Percentiles rank a stretch among this genome's conserved stretches.
Conservation (phyloP, 805 yeast genomes). For the Candida sithepensis region DNA sequence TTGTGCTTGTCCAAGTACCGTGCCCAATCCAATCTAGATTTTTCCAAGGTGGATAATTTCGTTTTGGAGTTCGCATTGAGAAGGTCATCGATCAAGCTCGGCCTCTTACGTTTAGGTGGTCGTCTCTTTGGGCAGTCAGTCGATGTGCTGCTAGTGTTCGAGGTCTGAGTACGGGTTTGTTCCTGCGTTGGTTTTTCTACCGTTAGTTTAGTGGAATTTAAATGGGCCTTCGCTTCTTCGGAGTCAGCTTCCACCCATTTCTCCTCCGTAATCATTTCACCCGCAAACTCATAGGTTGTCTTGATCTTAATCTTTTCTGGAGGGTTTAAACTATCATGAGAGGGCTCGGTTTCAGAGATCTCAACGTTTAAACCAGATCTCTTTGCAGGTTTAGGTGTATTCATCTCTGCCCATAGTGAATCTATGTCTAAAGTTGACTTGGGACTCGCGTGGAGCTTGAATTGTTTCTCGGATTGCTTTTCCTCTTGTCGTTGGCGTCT, state of each 20-base stretch:
- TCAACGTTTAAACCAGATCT: neutral
- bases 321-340: neutral
- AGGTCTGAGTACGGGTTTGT: neutral
- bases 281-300: constrained; percentile 85
- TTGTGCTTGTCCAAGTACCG: constrained; percentile 85
- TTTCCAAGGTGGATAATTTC: constrained; percentile 87
- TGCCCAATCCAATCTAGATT: constrained; percentile 93
- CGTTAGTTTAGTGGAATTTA: constrained; percentile 44
- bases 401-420: constrained; percentile 54
- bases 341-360: neutral
- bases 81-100: constrained; percentile 73
- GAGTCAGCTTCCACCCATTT: constrained; percentile 73
- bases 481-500: constrained; percentile 58
- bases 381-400: constrained; percentile 22
- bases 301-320: constrained; percentile 62
- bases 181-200: neutral
- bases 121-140: constrained; percentile 6
- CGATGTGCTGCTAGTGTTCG: neutral
- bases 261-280: constrained; percentile 72
- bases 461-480: constrained; percentile 21
- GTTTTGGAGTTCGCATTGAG: constrained; percentile 65
- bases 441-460: constrained; percentile 15
- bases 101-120: constrained; percentile 59
- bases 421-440: constrained; percentile 39
- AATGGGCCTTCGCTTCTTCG: constrained; percentile 83